A percentile compares a stretch with the other conserved stretches of the same genome.
Evolutionary conservation across 2,329 filamentous ascomycete species (phyloP).

Genomic region (Didymella keratinophila): DNA sequence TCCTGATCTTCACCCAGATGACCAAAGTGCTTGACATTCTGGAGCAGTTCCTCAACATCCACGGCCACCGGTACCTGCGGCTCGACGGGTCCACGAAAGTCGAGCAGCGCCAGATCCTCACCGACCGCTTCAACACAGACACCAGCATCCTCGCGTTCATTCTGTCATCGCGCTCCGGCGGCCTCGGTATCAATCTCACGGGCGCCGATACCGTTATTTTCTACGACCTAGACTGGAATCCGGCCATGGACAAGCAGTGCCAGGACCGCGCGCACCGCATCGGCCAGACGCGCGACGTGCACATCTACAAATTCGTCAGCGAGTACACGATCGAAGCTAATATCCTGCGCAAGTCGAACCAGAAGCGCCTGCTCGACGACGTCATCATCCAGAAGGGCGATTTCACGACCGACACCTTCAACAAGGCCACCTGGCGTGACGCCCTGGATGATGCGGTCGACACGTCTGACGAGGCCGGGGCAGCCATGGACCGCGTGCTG

Average conservation of each 20-base stretch:
- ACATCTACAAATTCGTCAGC: slow-evolving; percentile 79
- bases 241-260: slow-evolving; percentile 99
- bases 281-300: slow-evolving; percentile 94
- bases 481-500: slow-evolving; percentile 85
- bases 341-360: slow-evolving; percentile 93
- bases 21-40: slow-evolving; percentile 97
- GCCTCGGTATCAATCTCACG: slow-evolving; percentile 93
- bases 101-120: slow-evolving; percentile 92
- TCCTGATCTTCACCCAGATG: slow-evolving; percentile 99
- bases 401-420: slow-evolving; percentile 97
- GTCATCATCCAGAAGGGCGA: slow-evolving; percentile 98
- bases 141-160: slow-evolving; percentile 94
- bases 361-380: slow-evolving; percentile 97
- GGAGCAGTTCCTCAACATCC: slow-evolving; percentile 97
- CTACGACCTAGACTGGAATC: slow-evolving; percentile 99
- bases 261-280: slow-evolving; percentile 98
- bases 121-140: slow-evolving; percentile 96
- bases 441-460: slow-evolving; percentile 65
- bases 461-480: slow-evolving; percentile 71
- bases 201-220: slow-evolving; percentile 98
- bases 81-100: slow-evolving; percentile 97
- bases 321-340: slow-evolving; percentile 91
- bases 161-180: slow-evolving; percentile 90
- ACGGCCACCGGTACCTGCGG: slow-evolving; percentile 94
- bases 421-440: slow-evolving; percentile 74